These are phyloP conservation scores for Termitomyces sp. DNA, from an alignment of 768 basidiomycete genomes.

Conservation along the genomic window DNA sequence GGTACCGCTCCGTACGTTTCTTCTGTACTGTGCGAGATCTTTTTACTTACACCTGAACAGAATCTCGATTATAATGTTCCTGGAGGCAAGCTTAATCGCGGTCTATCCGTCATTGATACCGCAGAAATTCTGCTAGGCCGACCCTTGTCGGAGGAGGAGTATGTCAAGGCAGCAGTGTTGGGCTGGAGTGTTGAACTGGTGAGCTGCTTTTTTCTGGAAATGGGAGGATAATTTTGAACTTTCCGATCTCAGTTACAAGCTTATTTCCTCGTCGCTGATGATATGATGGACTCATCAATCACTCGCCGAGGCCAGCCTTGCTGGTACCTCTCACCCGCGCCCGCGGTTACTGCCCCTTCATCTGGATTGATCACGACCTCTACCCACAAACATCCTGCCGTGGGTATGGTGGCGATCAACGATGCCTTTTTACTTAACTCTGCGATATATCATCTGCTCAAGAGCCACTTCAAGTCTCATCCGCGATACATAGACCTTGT, in stretches of 20 bases:
- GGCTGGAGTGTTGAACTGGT: conserved; percentile 98
- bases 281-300: conserved; percentile 95
- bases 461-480: conserved; percentile 78
- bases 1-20: conserved; percentile 74
- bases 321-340: conserved; percentile 65
- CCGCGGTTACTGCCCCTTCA: conserved; percentile 20
- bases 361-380: conserved; percentile 11
- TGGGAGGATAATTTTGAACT: not conserved
- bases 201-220: conserved; percentile 24
- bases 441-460: conserved; percentile 89
- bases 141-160: conserved; percentile 75
- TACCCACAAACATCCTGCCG: conserved; percentile 32
- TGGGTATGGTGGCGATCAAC: conserved; percentile 90
- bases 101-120: conserved; percentile 94
- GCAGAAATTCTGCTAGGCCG: conserved; percentile 83
- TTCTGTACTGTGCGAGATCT: not conserved
- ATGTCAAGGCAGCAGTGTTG: conserved; percentile 81
- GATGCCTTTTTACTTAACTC: conserved; percentile 96
- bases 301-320: conserved; percentile 94
- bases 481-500: conserved; percentile 86
- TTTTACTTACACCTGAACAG: conserved; percentile 34
- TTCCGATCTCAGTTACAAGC: conserved; percentile 77
- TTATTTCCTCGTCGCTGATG: conserved; percentile 94
- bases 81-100: conserved; percentile 93
- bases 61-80: conserved; percentile 94